phyloP scores from a whole-genome alignment of 352 stramenopile genomes.

The Phytophthora citricola region DNA sequence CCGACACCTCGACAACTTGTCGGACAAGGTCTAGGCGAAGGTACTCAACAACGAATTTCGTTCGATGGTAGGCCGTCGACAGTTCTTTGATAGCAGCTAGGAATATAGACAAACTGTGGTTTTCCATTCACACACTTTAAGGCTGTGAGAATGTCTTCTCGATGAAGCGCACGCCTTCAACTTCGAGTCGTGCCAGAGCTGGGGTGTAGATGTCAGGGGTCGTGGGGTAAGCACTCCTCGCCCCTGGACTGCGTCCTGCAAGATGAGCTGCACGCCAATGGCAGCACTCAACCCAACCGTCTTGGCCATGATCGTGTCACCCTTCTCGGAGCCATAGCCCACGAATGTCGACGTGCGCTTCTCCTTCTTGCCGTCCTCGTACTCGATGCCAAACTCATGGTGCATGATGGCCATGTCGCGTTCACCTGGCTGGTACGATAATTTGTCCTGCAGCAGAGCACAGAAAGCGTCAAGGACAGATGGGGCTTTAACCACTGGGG shows the following conservation, averaged over 20 bases:
- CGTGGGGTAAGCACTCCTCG: conserved; percentile 90
- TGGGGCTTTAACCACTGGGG: conserved; percentile 56
- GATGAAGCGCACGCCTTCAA: conserved; percentile 87
- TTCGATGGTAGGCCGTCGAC: conserved; percentile 41
- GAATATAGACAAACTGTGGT: too few relatives aligned
- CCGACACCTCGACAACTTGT: conserved; percentile 25
- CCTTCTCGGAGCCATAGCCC: conserved; percentile 90
- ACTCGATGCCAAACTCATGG: conserved; percentile 89
- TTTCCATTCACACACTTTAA: conserved; percentile 22
- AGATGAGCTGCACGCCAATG: conserved; percentile 94
- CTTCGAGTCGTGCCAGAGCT: conserved; percentile 83
- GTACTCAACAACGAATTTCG: conserved; percentile 17
- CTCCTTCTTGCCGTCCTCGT: conserved; percentile 84
- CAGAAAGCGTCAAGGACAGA: conserved; percentile 89
- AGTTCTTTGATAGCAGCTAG: conserved; percentile 28
- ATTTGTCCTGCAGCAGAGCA: conserved; percentile 87
- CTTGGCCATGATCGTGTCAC: conserved; percentile 96
- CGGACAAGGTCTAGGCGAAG: conserved; percentile 16
- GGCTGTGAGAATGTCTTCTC: conserved; percentile 75
- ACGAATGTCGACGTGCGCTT: conserved; percentile 92
- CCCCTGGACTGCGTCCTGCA: conserved; percentile 86
- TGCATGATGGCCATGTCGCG: conserved; percentile 97
- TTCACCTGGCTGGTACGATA: conserved; percentile 90
- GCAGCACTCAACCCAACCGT: conserved; percentile 95
- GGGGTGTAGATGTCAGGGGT: conserved; percentile 92